A percentile compares a stretch with the other conserved stretches of the same genome.
phyloP scores from a whole-genome alignment of 2,329 filamentous ascomycete genomes.

The Talaromyces sp. region DNA sequence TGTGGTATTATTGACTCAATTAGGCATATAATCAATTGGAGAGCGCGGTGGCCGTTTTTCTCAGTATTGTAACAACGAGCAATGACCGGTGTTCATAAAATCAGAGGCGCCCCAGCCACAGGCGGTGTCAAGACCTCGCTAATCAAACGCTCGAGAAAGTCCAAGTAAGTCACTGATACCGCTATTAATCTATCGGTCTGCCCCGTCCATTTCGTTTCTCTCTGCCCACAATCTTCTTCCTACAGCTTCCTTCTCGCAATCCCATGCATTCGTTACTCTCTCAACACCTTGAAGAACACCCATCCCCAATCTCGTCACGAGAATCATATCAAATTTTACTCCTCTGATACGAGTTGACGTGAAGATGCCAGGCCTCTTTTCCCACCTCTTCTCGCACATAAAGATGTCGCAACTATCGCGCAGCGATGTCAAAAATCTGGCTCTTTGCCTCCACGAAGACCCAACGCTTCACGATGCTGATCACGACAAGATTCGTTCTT shows the following conservation, averaged over 20 bases:
- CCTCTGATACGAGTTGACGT: background rate
- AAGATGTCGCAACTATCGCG: background rate
- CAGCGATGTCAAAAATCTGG: conserved; percentile 1
- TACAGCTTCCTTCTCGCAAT: background rate
- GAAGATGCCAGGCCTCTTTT: background rate
- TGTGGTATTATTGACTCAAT: background rate
- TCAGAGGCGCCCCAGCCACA: background rate
- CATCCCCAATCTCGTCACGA: background rate
- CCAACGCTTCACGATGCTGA: background rate
- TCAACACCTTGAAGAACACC: background rate
- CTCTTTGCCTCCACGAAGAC: background rate
- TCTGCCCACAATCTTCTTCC: background rate
- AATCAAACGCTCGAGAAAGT: background rate
- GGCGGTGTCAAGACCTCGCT: background rate
- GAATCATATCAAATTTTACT: background rate
- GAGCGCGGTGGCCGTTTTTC: background rate
- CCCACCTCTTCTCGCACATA: background rate
- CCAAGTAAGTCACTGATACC: background rate
- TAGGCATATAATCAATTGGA: background rate
- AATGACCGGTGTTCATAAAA: background rate
- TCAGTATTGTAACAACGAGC: background rate
- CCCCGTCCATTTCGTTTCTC: background rate
- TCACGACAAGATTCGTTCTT: background rate
- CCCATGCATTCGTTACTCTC: background rate
- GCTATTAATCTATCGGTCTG: background rate